Evolutionary conservation across 495 filamentous ascomycete species (phyloP).

Genomic region (Xylaria longipes): DNA sequence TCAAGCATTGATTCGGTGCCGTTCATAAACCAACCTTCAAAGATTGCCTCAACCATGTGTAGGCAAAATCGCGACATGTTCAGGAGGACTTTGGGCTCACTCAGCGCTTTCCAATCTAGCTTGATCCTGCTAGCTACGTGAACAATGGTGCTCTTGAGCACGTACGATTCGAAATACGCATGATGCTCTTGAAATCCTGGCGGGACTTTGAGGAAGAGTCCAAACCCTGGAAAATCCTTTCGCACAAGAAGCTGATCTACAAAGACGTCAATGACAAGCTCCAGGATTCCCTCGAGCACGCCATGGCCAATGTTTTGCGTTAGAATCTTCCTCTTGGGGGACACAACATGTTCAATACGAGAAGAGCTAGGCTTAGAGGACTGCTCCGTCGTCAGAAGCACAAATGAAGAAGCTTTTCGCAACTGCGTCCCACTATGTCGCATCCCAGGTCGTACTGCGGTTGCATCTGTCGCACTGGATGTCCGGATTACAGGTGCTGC

Average conservation of each 20-base stretch:
- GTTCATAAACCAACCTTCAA: constrained; percentile 94
- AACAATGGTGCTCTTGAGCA: constrained; percentile 76
- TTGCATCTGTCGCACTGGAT: constrained; percentile 57
- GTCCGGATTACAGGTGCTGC: constrained; percentile 73
- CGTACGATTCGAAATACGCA: constrained; percentile 90
- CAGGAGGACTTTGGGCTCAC: constrained; percentile 80
- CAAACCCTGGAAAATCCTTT: constrained; percentile 91
- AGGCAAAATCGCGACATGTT: constrained; percentile 81
- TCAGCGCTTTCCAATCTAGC: constrained; percentile 72
- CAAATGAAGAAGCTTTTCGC: constrained; percentile 84
- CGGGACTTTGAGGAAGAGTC: constrained; percentile 85
- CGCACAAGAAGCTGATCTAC: constrained; percentile 79
- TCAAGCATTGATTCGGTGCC: constrained; percentile 84
- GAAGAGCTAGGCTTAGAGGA: constrained; percentile 62
- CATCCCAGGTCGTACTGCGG: constrained; percentile 37
- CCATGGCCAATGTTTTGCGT: constrained; percentile 65
- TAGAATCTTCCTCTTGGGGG: constrained; percentile 58
- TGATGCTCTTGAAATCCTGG: constrained; percentile 93
- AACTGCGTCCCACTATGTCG: constrained; percentile 61
- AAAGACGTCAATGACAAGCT: constrained; percentile 78
- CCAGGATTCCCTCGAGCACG: constrained; percentile 75
- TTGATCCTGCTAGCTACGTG: constrained; percentile 72
- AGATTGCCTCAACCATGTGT: constrained; percentile 86
- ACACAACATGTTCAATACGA: constrained; percentile 66
- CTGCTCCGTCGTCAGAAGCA: constrained; percentile 78